Evolutionary conservation across 192 early-diverging fungal genomes (phyloP).

Genomic region (Funneliformis geosporum): DNA sequence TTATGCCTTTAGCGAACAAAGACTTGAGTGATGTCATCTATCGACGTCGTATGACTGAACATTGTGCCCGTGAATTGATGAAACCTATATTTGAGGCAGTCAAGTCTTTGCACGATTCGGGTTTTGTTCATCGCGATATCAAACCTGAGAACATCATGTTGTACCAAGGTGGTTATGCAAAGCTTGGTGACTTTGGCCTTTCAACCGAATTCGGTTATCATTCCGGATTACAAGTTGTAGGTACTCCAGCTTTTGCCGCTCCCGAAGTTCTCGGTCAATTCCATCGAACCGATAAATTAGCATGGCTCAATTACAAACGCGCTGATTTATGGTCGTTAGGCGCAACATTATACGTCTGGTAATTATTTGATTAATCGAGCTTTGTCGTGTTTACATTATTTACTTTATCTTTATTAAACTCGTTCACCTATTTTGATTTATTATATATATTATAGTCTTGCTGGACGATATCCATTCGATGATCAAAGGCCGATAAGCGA

Average conservation of each 20-base stretch:
- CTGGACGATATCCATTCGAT: constrained; percentile 25
- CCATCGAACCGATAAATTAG: constrained; percentile 9
- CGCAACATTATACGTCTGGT: constrained; percentile 24
- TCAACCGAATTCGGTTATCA: constrained; percentile 27
- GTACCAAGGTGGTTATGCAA: constrained; percentile 24
- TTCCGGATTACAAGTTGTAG: constrained; percentile 29
- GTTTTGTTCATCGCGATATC: constrained; percentile 26
- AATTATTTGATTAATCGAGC: not conserved
- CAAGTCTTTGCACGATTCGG: constrained; percentile 21
- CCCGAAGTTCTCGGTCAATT: constrained; percentile 30
- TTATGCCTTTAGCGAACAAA: constrained; percentile 28
- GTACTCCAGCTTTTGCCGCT: constrained; percentile 29
- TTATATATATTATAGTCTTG: not conserved
- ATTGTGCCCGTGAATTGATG: constrained; percentile 5
- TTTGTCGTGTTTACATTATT: not conserved
- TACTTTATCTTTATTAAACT: not conserved
- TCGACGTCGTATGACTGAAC: constrained; percentile 11
- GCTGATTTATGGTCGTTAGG: constrained; percentile 30
- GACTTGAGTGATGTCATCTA: constrained; percentile 25
- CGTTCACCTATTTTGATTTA: not conserved
- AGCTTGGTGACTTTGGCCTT: constrained; percentile 26
- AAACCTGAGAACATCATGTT: constrained; percentile 33
- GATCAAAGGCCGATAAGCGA: constrained; percentile 6
- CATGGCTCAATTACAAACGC: constrained; percentile 32
- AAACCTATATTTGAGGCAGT: constrained; percentile 27